Evolutionary conservation across 2,329 filamentous ascomycete species (phyloP), one percentile per base, ranked within the genome.

Genomic region (Sclerotinia trifoliorum): DNA sequence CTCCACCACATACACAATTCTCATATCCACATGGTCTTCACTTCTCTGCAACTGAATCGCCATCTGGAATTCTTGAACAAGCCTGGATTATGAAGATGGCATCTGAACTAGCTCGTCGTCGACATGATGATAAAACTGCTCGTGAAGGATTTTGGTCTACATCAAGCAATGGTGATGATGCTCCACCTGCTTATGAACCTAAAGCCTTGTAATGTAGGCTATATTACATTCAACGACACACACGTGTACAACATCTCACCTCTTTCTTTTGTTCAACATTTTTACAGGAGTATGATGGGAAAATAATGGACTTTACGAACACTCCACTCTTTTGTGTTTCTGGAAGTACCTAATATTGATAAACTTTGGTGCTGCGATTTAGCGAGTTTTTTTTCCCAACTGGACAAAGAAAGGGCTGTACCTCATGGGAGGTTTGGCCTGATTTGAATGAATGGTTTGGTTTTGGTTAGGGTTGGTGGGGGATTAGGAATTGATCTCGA

Each of bases 61-160:
- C 51, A 72, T 75, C 78, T 44, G 76, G 75, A 21, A 78, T 82
- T 32, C 76, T 83, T n/a, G 81, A 84, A 69, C 80, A 82, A 70
- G 92, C 91, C 3, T 95, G 92, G 91, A 90, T 95, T 80, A 88
- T 90, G 81, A 95, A 97, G 82, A 95, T 99, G 87, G 94, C 94
- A 6, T 90, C 89, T 71, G 95, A 98, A 79, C 94, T 98, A 74
- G 93, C 93, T 48, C 84, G 89, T 63, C 90, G 92, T 67, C 93
- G 96, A 72, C 92, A 94, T 73, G 92, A 97, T 73, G 92, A 97
- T 80, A 95, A 97, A 80, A 82, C 83, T 66, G 67, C 71, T 11
- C 65, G 68, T 65, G 80, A 81, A 35, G 79, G 78, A 6, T 81
- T 84, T 64, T 86, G 84, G 84, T 71, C 72, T 48, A 69, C 70